A percentile compares a stretch with the other conserved stretches of the same genome.
phyloP scores from a whole-genome alignment of 805 yeast species.

The Starmerella potacharoeniae region DNA sequence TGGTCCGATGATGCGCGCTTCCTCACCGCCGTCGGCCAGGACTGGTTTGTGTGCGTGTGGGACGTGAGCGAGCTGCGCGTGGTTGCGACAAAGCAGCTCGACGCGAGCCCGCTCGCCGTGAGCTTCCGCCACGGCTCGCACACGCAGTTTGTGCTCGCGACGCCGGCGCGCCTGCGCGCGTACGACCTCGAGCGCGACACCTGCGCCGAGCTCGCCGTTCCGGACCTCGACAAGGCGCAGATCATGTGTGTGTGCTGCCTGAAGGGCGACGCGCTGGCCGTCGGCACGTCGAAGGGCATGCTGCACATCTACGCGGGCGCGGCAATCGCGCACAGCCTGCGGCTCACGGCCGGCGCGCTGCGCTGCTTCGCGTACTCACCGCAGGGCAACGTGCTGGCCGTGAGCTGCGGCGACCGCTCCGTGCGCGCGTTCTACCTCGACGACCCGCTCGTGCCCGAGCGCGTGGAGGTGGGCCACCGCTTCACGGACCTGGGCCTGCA shows the following conservation, averaged over 20 bases:
- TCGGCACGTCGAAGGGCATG: slow-evolving; percentile 13
- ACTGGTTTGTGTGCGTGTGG: slow-evolving; percentile 18
- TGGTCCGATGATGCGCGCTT: slow-evolving; percentile 13
- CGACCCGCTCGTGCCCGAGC: neutral
- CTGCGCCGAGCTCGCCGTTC: neutral
- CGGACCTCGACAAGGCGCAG: slow-evolving; percentile 1
- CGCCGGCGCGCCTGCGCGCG: neutral
- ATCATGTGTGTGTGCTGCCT: slow-evolving; percentile 1
- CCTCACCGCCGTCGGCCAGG: slow-evolving; percentile 13
- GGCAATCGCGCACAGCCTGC: neutral
- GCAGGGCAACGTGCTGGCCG: slow-evolving; percentile 6
- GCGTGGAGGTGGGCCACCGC: slow-evolving; percentile 7
- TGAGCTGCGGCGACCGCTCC: slow-evolving; percentile 11
- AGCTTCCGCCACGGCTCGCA: slow-evolving; percentile 1
- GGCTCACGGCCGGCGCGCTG: slow-evolving; percentile 4
- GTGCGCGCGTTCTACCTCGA: slow-evolving; percentile 12
- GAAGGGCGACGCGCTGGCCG: neutral
- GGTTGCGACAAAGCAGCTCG: slow-evolving; percentile 6
- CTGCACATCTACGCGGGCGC: slow-evolving; percentile 5
- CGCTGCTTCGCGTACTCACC: slow-evolving; percentile 7
- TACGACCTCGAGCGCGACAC: neutral
- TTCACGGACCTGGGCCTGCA: slow-evolving; percentile 11
- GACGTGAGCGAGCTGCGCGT: neutral
- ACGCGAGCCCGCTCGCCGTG: slow-evolving; percentile 5
- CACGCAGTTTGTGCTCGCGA: neutral